Percentiles rank a stretch among this genome's conserved stretches.
These are phyloP conservation scores for Cercospora brassicicola DNA, from an alignment of 2,329 filamentous ascomycete species.

Conservation along the genomic window DNA sequence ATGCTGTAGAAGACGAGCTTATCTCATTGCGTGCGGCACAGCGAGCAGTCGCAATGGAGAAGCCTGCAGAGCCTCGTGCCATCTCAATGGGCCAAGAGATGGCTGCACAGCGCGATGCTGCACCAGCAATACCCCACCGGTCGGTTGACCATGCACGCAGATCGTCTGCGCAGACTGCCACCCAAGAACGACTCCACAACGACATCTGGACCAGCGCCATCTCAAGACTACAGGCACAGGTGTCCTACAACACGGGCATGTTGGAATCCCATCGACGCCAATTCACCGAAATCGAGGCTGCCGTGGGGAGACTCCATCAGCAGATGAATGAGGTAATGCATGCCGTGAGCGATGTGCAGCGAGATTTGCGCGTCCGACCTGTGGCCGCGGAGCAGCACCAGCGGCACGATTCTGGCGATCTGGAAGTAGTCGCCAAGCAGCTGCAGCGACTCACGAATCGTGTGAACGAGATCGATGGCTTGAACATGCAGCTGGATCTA, in stretches of 20 bases:
- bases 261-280: conserved; percentile 45
- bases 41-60: conserved; percentile 24
- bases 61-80: conserved; percentile 22
- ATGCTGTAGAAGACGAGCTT: neutral
- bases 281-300: conserved; percentile 45
- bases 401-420: conserved; percentile 38
- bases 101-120: conserved; percentile 28
- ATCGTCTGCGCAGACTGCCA: conserved; percentile 14
- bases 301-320: conserved; percentile 42
- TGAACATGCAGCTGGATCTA: conserved; percentile 51
- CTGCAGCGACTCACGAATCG: conserved; percentile 43
- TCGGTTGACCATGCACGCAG: conserved; percentile 20
- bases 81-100: conserved; percentile 28
- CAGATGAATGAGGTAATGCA: conserved; percentile 42
- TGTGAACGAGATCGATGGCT: conserved; percentile 48
- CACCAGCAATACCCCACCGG: conserved; percentile 16
- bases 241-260: conserved; percentile 48
- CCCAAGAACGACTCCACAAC: conserved; percentile 23
- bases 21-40: conserved; percentile 1
- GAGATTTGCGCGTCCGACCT: conserved; percentile 39
- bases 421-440: conserved; percentile 49
- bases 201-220: conserved; percentile 44
- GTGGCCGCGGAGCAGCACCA: conserved; percentile 18
- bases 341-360: conserved; percentile 41
- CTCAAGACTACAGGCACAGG: conserved; percentile 50